Evolutionary conservation across 2,329 filamentous ascomycete species (phyloP).

Genomic region (Orbilia oligospora): DNA sequence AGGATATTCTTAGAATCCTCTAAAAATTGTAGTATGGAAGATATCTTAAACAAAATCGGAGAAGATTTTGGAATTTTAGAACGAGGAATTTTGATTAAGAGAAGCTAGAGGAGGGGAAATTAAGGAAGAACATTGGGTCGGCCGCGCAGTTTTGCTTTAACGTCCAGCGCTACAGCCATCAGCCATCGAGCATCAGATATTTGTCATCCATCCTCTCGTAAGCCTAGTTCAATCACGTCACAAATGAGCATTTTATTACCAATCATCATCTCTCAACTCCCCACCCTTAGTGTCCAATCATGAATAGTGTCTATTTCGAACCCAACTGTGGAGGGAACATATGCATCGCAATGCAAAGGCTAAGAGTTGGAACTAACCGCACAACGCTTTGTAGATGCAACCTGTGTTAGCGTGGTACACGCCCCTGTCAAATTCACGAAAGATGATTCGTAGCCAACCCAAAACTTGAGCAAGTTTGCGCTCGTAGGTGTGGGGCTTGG

Average conservation of each 20-base stretch:
- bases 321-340: background rate
- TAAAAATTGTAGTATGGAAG: no score
- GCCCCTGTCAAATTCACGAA: conserved; percentile 35
- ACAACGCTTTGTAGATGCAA: conserved; percentile 13
- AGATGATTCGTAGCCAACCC: conserved; percentile 37
- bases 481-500: conserved; percentile 36
- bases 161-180: background rate
- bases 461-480: conserved; percentile 57
- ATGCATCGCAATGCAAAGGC: background rate
- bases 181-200: conserved; percentile 1
- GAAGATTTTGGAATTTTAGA: no score
- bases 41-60: no score
- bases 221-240: conserved; percentile 32
- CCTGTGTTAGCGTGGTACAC: conserved; percentile 9
- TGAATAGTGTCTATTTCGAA: background rate
- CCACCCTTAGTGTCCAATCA: background rate
- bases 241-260: conserved; percentile 43
- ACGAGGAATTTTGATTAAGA: no score
- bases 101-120: no score
- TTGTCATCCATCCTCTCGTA: background rate
- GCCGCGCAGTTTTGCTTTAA: background rate
- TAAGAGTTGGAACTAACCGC: conserved; percentile 4
- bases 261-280: conserved; percentile 20
- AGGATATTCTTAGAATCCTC: no score
- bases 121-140: no score